These are phyloP conservation scores for Rhytidiadelphus loreus DNA, from an alignment of 225 moss, liverwort and hornwort species.

Conservation along the genomic window DNA sequence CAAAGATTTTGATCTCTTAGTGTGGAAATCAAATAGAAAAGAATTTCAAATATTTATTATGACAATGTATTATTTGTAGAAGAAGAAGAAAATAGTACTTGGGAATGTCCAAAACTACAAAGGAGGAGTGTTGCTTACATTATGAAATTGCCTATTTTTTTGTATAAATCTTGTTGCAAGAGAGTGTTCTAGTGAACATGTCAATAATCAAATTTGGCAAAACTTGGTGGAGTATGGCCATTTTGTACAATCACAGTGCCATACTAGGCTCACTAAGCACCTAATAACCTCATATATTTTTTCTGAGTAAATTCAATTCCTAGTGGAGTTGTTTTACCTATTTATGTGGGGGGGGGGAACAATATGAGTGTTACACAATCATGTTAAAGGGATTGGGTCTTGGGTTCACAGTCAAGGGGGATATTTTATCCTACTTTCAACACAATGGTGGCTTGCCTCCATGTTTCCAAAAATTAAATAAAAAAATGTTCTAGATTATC, in stretches of 20 bases:
- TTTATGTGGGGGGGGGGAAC: rapidly evolving
- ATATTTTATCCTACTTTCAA: too few species aligned
- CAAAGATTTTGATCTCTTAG: not conserved
- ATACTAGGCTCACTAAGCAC: rapidly evolving
- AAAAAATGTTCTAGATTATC: not conserved
- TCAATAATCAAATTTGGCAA: rapidly evolving
- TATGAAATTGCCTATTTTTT: not conserved
- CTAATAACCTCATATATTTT: rapidly evolving
- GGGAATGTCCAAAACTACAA: rapidly evolving
- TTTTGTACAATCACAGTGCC: rapidly evolving
- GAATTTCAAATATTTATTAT: not conserved
- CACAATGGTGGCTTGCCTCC: rapidly evolving
- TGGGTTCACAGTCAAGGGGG: rapidly evolving
- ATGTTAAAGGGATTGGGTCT: not conserved
- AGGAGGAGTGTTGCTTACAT: rapidly evolving
- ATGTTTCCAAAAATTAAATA: not conserved
- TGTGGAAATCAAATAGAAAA: not conserved
- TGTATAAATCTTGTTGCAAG: not conserved
- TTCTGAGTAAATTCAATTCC: not conserved
- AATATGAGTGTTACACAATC: rapidly evolving
- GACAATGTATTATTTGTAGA: not conserved
- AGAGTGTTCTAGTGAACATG: not conserved
- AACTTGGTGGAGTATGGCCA: rapidly evolving
- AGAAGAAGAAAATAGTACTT: too few species aligned
- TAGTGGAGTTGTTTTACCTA: rapidly evolving